These are phyloP conservation scores for Aristolochia contorta DNA, from an alignment of 164 flowering plant species.

Conservation along the genomic window DNA sequence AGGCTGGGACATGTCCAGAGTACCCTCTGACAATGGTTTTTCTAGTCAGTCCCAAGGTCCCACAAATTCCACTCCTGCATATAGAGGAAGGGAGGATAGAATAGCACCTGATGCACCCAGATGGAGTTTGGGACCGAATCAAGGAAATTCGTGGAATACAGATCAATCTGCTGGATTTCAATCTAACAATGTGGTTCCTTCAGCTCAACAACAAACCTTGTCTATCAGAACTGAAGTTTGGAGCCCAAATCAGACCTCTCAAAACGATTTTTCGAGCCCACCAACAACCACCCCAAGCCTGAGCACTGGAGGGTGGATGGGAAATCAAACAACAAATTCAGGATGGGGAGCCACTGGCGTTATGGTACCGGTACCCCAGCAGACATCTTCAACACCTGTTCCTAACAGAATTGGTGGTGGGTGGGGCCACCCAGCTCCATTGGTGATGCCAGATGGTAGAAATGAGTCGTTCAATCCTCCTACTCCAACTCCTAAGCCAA, in stretches of 20 bases:
- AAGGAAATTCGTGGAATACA: conserved; percentile 17
- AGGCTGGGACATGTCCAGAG: conserved; percentile 22
- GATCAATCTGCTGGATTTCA: conserved; percentile 7
- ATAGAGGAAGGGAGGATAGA: conserved; percentile 3
- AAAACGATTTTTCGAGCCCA: conserved; percentile 12
- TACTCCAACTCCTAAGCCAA: conserved; percentile 51
- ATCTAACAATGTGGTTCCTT: conserved; percentile 8
- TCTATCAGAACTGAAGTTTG: not conserved
- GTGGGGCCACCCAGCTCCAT: conserved; percentile 27
- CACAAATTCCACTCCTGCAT: conserved; percentile 16
- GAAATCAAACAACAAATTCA: conserved; percentile 27
- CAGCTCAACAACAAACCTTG: conserved; percentile 4
- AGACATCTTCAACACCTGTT: not conserved
- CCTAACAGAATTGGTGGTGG: conserved; percentile 24
- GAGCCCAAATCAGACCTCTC: conserved; percentile 2
- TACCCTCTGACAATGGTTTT: conserved; percentile 17
- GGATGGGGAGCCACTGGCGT: conserved; percentile 34
- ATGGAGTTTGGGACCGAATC: conserved; percentile 21
- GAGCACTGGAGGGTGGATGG: conserved; percentile 16
- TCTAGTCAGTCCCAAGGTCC: conserved; percentile 18
- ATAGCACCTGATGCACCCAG: conserved; percentile 3
- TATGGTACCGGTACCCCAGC: conserved; percentile 15
- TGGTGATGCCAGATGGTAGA: not conserved
- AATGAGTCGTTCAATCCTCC: conserved; percentile 22
- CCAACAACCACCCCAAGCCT: conserved; percentile 26